Base-by-base conservation (phyloP, 2,329 filamentous ascomycete species). In the Aspergillus fischeri region DNA sequence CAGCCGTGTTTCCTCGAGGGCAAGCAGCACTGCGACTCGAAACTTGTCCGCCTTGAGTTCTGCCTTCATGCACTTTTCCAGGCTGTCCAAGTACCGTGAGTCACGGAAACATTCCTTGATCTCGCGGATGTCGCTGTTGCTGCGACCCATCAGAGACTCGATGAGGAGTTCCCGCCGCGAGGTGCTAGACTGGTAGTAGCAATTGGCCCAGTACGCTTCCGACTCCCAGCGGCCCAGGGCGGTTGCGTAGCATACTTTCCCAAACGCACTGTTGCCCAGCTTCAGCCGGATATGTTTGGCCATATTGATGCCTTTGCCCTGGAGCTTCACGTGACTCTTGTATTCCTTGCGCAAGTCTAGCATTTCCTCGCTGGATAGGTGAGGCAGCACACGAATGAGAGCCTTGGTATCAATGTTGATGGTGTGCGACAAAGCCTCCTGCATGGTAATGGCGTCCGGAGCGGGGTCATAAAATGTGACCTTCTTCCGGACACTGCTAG, bases 171-270 rank as follows among this genome's bases (percentile, higher is more conserved):
- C 93, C 5, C 92, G 86, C 2, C 91, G 84, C 7, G 87, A 90
- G 67, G 88, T 90, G 73, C 93, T 89, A 41, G 88, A 87, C 70
- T 97, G 93, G 76, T 97, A 97, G 87, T 92, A 97, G 75, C 91
- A 96, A 73, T 97, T 97, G 58, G 93, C 92, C 92, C 94, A 99
- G 80, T 96, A 96, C 0, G 91, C 91, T 73, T 99, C 94, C 65
- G 87, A 88, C 77, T 97, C 94, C 87, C 92, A 97, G 53, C 84
- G 83, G 9, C 94, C 94, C 0, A 97, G 83, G 0, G 93, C 92
- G 2, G 91, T 92, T 3, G 92, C 86, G 73, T 97, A 97, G 68
- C 89, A 92, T 6, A 90, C 89, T 76, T 97, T 97, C 76, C 92
- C 93, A 63, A 97, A 87, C 32, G 70, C 61, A 28, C 65, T 69